These are phyloP conservation scores for Wickerhamomyces bisporus DNA, from an alignment of 805 yeast genomes.

Conservation along the genomic window DNA sequence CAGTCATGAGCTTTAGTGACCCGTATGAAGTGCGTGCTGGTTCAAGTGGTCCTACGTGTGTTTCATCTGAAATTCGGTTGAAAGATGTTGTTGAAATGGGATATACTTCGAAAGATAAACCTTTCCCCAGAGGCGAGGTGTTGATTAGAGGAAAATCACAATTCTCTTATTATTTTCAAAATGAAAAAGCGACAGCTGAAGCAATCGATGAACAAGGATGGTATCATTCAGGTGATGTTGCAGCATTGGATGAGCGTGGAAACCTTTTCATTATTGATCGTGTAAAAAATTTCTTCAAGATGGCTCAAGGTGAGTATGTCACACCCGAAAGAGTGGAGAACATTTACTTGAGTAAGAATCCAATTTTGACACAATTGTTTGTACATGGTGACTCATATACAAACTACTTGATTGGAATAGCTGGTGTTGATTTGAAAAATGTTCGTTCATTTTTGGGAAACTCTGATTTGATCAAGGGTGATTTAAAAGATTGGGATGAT, in stretches of 20 bases:
- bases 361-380: conserved; percentile 40
- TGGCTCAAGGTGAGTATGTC: conserved; percentile 49
- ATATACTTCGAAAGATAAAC: conserved; percentile 33
- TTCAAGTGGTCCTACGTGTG: conserved; percentile 45
- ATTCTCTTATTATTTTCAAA: conserved; percentile 24
- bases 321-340: conserved; percentile 63
- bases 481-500: conserved; percentile 4
- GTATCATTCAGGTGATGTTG: conserved; percentile 55
- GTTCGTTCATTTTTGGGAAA: background rate
- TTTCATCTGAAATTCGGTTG: conserved; percentile 43
- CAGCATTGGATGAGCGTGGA: conserved; percentile 38
- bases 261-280: conserved; percentile 52
- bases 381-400: conserved; percentile 52
- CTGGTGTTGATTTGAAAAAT: conserved; percentile 43
- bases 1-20: conserved; percentile 36
- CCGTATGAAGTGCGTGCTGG: conserved; percentile 37
- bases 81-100: conserved; percentile 56
- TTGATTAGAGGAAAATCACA: conserved; percentile 49
- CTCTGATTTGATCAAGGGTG: background rate
- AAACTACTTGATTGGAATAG: conserved; percentile 45
- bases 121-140: conserved; percentile 46
- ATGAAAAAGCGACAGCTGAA: conserved; percentile 15
- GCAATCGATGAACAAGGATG: conserved; percentile 45
- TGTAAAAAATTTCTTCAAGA: conserved; percentile 62
- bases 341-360: conserved; percentile 40